Evolutionary conservation across 257 asterid species (phyloP).

Genomic region (Craterostigma plantagineum): DNA sequence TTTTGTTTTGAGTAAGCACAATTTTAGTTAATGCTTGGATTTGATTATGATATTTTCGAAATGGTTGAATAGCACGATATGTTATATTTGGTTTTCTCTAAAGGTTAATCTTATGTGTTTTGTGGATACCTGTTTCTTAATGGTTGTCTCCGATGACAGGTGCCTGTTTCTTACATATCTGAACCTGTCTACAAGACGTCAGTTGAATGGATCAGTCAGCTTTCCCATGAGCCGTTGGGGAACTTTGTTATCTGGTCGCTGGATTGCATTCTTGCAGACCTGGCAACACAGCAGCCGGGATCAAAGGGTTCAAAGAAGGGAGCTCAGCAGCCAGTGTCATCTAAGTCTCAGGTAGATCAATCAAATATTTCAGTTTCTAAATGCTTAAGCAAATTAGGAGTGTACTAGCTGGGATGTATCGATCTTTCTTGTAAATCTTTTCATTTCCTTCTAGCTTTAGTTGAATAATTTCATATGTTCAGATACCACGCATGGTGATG

Average conservation of each 20-base stretch:
- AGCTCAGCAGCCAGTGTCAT: slow-evolving; percentile 27
- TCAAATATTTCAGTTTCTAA: too few relatives aligned
- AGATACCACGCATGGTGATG: too few relatives aligned
- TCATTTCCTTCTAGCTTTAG: too few relatives aligned
- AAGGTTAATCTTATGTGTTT: background rate
- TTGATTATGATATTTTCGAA: too few relatives aligned
- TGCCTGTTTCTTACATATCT: slow-evolving; percentile 52
- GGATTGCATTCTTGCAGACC: slow-evolving; percentile 51
- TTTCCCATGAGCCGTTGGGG: slow-evolving; percentile 47
- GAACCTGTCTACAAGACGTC: slow-evolving; percentile 63
- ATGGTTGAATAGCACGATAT: too few relatives aligned
- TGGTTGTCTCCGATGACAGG: slow-evolving; percentile 19
- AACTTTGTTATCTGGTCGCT: slow-evolving; percentile 59
- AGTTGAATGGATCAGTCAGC: slow-evolving; percentile 68
- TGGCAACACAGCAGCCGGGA: slow-evolving; percentile 35
- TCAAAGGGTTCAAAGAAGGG: slow-evolving; percentile 57
- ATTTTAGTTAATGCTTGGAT: too few relatives aligned
- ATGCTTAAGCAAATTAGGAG: too few relatives aligned
- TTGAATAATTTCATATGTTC: too few relatives aligned
- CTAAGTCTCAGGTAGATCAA: slow-evolving; percentile 66
- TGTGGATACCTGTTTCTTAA: background rate
- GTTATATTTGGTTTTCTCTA: background rate
- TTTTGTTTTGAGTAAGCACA: too few relatives aligned
- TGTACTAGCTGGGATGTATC: too few relatives aligned
- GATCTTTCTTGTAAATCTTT: too few relatives aligned